Evolutionary conservation across 257 asterid species (phyloP).

Genomic region (Nicotiana knightiana): DNA sequence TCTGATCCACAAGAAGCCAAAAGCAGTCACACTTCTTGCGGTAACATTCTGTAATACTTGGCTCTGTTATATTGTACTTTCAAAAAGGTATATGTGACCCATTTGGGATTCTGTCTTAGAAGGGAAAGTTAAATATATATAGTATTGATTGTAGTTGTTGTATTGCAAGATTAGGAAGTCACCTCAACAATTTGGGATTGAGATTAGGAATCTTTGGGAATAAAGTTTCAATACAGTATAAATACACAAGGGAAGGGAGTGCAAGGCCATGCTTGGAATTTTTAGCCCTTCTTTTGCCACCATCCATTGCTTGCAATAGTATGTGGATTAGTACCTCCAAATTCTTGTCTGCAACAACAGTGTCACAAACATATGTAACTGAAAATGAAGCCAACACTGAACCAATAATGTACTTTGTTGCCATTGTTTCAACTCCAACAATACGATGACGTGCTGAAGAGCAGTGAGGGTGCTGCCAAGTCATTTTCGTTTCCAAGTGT

Average conservation of each 20-base stretch:
- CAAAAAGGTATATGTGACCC: background rate
- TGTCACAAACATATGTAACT: slow-evolving; percentile 25
- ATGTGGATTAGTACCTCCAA: slow-evolving; percentile 12
- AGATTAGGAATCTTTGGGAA: background rate
- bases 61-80: background rate
- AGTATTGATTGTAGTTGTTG: background rate
- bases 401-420: slow-evolving; percentile 23
- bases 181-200: background rate
- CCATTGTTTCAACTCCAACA: slow-evolving; percentile 21
- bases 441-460: background rate
- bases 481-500: no score
- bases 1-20: slow-evolving; percentile 61
- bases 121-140: background rate
- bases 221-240: background rate
- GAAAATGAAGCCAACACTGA: slow-evolving; percentile 30
- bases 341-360: slow-evolving; percentile 27
- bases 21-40: slow-evolving; percentile 64
- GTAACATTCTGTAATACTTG: slow-evolving; percentile 26
- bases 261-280: no score
- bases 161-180: background rate
- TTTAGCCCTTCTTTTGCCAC: no score
- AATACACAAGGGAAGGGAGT: background rate
- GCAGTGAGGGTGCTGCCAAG: no score
- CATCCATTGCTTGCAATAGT: no score
- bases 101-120: background rate